Evolutionary conservation across 495 filamentous ascomycete species (phyloP).

Genomic region (Glonium stellatum): DNA sequence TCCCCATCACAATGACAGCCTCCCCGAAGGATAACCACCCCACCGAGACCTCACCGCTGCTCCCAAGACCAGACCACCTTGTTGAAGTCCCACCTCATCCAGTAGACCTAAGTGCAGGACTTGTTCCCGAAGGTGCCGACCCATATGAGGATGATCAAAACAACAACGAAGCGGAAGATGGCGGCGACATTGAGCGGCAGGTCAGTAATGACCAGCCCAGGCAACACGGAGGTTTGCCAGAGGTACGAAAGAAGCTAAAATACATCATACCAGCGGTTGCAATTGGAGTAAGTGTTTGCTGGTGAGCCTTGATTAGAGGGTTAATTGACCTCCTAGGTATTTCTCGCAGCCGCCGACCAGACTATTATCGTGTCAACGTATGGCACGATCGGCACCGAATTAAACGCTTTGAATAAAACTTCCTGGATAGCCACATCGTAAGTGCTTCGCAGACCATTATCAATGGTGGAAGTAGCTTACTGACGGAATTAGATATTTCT

Average conservation of each 20-base stretch:
- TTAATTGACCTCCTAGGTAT: constrained; percentile 42
- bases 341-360: constrained; percentile 70
- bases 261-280: constrained; percentile 51
- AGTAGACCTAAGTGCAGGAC: constrained; percentile 16
- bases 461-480: constrained; percentile 3
- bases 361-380: constrained; percentile 76
- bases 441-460: constrained; percentile 7
- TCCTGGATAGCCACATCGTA: constrained; percentile 79
- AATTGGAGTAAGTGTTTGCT: constrained; percentile 45
- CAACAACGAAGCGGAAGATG: constrained; percentile 18
- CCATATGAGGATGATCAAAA: constrained; percentile 2
- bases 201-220: constrained; percentile 18
- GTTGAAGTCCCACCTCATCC: neutral
- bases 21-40: neutral
- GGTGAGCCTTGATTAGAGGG: neutral
- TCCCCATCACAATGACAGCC: constrained; percentile 9
- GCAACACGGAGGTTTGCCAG: constrained; percentile 38
- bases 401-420: constrained; percentile 69
- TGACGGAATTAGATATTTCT: constrained; percentile 47
- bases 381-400: constrained; percentile 71
- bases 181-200: constrained; percentile 28
- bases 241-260: constrained; percentile 42
- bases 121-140: constrained; percentile 16
- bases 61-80: constrained; percentile 11
- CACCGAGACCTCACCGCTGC: constrained; percentile 32